Percentiles rank a stretch among this genome's conserved stretches.
Evolutionary conservation across 257 asterid genomes (phyloP).

Genomic region (Lycium barbarum): DNA sequence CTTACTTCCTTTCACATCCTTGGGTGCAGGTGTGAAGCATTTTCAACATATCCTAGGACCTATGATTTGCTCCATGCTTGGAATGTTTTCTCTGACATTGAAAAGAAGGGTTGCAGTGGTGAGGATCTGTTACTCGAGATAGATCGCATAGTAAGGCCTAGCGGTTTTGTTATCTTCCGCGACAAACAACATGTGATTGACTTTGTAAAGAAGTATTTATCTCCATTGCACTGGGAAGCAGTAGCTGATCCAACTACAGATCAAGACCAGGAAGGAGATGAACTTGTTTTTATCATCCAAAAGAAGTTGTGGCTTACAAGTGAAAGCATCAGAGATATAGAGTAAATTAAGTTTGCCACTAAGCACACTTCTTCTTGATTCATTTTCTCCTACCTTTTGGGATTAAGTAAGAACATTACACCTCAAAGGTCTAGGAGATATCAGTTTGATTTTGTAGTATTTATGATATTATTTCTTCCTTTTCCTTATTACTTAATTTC

Average conservation of each 20-base stretch:
- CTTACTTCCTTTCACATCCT: background rate
- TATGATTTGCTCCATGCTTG: slow-evolving; percentile 93
- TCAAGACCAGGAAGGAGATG: slow-evolving; percentile 69
- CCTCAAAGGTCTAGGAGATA: slow-evolving; percentile 36
- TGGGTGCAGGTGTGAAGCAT: slow-evolving; percentile 86
- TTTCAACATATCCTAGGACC: slow-evolving; percentile 93
- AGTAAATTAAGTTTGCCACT: slow-evolving; percentile 42
- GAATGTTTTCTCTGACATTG: slow-evolving; percentile 84
- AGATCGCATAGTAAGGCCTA: slow-evolving; percentile 93
- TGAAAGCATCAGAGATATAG: slow-evolving; percentile 78
- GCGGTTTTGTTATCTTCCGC: slow-evolving; percentile 75
- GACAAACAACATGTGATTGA: slow-evolving; percentile 80
- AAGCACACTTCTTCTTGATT: slow-evolving; percentile 31
- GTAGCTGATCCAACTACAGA: slow-evolving; percentile 59
- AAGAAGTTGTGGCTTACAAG: slow-evolving; percentile 93
- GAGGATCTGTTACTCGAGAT: slow-evolving; percentile 92
- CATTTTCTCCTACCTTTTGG: slow-evolving; percentile 44
- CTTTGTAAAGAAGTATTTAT: slow-evolving; percentile 74
- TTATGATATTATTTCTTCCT: slow-evolving; percentile 36
- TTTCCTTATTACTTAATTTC: slow-evolving; percentile 4
- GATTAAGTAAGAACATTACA: slow-evolving; percentile 50
- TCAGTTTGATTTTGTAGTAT: slow-evolving; percentile 45
- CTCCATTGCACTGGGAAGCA: slow-evolving; percentile 92
- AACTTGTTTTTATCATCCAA: slow-evolving; percentile 61
- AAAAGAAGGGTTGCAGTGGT: slow-evolving; percentile 92